A percentile compares a stretch with the other conserved stretches of the same genome.
These are phyloP conservation scores for Elongisporangium undulatum DNA, from an alignment of 352 stramenopile species.

Conservation along the genomic window DNA sequence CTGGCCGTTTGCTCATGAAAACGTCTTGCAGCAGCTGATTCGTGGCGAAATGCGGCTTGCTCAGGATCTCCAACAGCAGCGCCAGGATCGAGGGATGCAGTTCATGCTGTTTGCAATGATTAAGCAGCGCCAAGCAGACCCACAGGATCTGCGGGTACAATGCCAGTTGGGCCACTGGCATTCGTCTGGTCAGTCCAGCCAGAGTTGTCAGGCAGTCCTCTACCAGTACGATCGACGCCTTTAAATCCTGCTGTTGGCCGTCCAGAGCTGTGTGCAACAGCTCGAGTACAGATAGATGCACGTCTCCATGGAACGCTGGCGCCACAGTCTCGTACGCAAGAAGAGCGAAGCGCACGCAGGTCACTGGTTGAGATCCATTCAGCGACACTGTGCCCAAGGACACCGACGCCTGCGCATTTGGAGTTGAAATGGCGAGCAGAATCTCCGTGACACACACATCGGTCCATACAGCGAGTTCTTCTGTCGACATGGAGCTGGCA, in stretches of 20 bases:
- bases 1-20: slow-evolving; percentile 38
- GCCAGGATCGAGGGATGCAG: slow-evolving; percentile 23
- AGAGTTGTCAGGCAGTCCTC: slow-evolving; percentile 42
- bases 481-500: slow-evolving; percentile 19
- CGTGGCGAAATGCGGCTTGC: slow-evolving; percentile 40
- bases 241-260: slow-evolving; percentile 21
- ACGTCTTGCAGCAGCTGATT: slow-evolving; percentile 38
- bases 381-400: slow-evolving; percentile 3
- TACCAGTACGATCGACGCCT: slow-evolving; percentile 18
- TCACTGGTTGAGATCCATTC: slow-evolving; percentile 9
- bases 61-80: slow-evolving; percentile 39
- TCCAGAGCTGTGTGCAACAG: slow-evolving; percentile 42
- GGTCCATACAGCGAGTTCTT: slow-evolving; percentile 34
- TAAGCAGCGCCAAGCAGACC: slow-evolving; percentile 66
- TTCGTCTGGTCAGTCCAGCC: slow-evolving; percentile 29
- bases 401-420: slow-evolving; percentile 1
- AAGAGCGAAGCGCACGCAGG: slow-evolving; percentile 53
- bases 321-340: slow-evolving; percentile 40
- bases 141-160: slow-evolving; percentile 78
- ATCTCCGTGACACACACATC: slow-evolving; percentile 61
- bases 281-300: slow-evolving; percentile 53
- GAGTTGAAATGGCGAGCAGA: slow-evolving; percentile 29
- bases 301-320: slow-evolving; percentile 48
- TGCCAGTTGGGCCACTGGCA: slow-evolving; percentile 45
- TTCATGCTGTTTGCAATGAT: slow-evolving; percentile 27